Base-by-base conservation (phyloP, 2,329 filamentous ascomycete species). In the Hortaea werneckii region DNA sequence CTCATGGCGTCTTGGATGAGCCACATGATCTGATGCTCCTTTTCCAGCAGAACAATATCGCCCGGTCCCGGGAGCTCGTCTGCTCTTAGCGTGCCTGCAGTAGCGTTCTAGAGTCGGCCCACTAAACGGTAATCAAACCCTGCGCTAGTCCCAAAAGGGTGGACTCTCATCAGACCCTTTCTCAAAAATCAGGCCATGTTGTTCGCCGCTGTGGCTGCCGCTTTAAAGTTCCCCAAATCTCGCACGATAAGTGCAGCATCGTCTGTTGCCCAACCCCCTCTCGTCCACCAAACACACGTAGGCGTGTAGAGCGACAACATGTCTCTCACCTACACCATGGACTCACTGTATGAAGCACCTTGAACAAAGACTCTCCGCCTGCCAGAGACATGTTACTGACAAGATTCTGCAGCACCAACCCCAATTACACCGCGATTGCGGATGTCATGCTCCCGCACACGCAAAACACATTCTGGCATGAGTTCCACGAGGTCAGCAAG, bases 401-500 rank as follows among this genome's bases (percentile, higher is more conserved):
- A 29, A 29, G 13, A 27, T 38, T 26, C 10, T 26, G 10, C 32
- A 49, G 43, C 26, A 49, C 44, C 40, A 45, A 43, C 26, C 42
- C 47, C 8, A 61, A 54, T 41, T 56, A 59, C 44, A 54, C 56
- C 13, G 52, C 61, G 32, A 56, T 64, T 51, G 55, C 61, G 11
- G 58, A 63, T 47, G 61, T 54, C 11, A 62, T 63, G 60, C 59
- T 65, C 27, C 62, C 63, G 35, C 61, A 65, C 53, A 63, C 61
- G 26, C 67, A 72, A 44, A 73, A 75, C 52, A 77, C 77, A 41
- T 84, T 82, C 66, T 82, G 78, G 79, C 76, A 72, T 56, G 76
- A 80, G 51, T 83, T 78, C 61, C 73, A 80, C 48, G 75, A 80
- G 57, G 77, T 83, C 52, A 75, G 77, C 27, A 76, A 78, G 55